Evolutionary conservation across 2,329 filamentous ascomycete genomes (phyloP), one percentile per base, ranked within the genome.

Genomic region (Zymoseptoria pseudotritici): DNA sequence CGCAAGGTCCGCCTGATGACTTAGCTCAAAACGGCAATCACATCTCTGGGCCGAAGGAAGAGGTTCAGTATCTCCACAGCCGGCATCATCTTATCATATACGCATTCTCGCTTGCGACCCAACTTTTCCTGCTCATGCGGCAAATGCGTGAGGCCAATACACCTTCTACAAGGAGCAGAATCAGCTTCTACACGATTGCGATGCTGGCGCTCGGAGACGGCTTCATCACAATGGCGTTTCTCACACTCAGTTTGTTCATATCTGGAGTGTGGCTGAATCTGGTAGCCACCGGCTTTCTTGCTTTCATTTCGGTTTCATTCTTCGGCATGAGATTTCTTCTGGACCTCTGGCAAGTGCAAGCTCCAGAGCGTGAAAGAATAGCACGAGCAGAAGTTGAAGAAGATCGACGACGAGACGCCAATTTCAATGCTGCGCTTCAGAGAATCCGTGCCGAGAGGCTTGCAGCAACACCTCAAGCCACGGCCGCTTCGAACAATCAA

Each of bases 271-370:
- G 83, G 63, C 71, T 86, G 31, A 75, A 82, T 17, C 71, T 86
- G 57, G 78, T 83, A 17, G 78, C 79, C 2, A 78, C 80, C 24
- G 81, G 81, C 2, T 87, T 86, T 67, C 70, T 87, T 19, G 79
- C 82, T 0, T 81, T 86, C 63, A 78, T 86, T 54, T 83, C 82
- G 17, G 82, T 86, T 22, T 81, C 82, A 59, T 83, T 83, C 69
- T 82, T 86, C 58, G 83, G 84, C 31, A 84, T 87, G 75, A 81
- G 83, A 56, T 87, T 87, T 65, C 75, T 87, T 67, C 83, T 86
- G 76, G 84, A 86, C 57, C 84, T 87, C n/a, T 87, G 84, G 84
- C 79, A 80, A 20, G 82, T 86, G 1, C 85, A 87, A 68, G 81
- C 77, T 22, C 79, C 80, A 3, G 79, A 81, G 61, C 72, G 76